Evolutionary conservation across 441 rosid genomes (phyloP), one percentile per base, ranked within the genome.

Genomic region (Mallotus repandus): DNA sequence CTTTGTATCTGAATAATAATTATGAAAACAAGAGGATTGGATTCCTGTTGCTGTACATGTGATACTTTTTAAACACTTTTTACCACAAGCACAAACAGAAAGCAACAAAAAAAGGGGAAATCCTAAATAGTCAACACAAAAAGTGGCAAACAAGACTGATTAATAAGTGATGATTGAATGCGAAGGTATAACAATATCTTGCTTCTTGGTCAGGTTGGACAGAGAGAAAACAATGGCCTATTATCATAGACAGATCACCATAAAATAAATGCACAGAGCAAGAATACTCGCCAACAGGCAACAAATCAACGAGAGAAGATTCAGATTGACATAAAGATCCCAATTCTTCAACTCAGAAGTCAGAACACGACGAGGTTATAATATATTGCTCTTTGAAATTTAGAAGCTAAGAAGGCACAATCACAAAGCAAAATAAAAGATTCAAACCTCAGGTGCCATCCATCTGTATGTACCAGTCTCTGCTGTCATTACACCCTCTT

Each of bases 391-490:
- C 63, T 59, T 68, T 25, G 4, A 29, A 53, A 38, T 63, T 38
- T 6, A 64, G 73, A 62, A 55, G 48, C 18, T 55, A 65, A 38
- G 70, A 74, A 58, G 35, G 60, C 59, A 50, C 48, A 68, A 60
- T 19, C 50, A 52, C 61, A 61, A 59, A 57, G 63, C 13, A 49
- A 70, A 61, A 35, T 41, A 62, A 52, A 63, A 74, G 18, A 78
- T 76, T 61, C 83, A 73, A 58, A 91, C 92, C 92, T 91, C 97
- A 59, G 97, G 97, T 63, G 97, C 97, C 97, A 91, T 89, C 97
- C 94, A 91, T 82, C 94, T 86, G 78, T 91, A 91, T 14, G 97
- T 91, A 66, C 92, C 97, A 25, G 94, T 89, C 83, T 91, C 94
- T 14, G 91, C 97, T 18, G 97, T 91, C 92, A 91, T 89, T 69